phyloP scores from a whole-genome alignment of 2,329 filamentous ascomycete genomes.

The Fusarium burgessii region DNA sequence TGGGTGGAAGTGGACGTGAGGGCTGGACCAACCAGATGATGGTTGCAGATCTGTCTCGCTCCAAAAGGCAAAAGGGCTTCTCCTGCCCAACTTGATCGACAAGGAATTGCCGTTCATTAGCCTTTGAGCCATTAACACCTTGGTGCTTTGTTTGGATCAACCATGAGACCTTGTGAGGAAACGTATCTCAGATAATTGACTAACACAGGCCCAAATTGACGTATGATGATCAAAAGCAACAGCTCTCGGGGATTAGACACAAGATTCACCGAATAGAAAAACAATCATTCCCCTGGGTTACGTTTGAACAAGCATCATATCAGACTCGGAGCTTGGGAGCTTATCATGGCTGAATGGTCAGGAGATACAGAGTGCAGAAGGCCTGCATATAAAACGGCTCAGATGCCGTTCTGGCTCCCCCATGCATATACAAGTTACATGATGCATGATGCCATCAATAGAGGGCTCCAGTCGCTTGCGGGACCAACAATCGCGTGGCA shows the following conservation, averaged over 20 bases:
- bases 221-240: neutral
- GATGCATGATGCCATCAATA: constrained; percentile 39
- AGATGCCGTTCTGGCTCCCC: constrained; percentile 25
- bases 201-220: neutral
- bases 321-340: constrained; percentile 4
- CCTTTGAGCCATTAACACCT: constrained; percentile 11
- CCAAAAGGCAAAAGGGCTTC: constrained; percentile 18
- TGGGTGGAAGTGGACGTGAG: constrained; percentile 1
- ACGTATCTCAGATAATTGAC: neutral
- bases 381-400: constrained; percentile 30
- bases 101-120: constrained; percentile 9
- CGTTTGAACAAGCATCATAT: neutral
- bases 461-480: constrained; percentile 22
- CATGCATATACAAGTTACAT: constrained; percentile 30
- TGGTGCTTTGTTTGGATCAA: neutral
- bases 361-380: constrained; percentile 11
- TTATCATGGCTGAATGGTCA: constrained; percentile 21
- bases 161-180: neutral
- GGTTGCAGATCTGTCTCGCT: constrained; percentile 42
- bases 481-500: constrained; percentile 28
- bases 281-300: neutral
- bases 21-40: constrained; percentile 23
- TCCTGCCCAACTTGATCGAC: constrained; percentile 24
- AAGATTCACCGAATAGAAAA: neutral
- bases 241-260: neutral